phyloP scores from a whole-genome alignment of 2,329 filamentous ascomycete species.

The Fusarium metavorans region DNA sequence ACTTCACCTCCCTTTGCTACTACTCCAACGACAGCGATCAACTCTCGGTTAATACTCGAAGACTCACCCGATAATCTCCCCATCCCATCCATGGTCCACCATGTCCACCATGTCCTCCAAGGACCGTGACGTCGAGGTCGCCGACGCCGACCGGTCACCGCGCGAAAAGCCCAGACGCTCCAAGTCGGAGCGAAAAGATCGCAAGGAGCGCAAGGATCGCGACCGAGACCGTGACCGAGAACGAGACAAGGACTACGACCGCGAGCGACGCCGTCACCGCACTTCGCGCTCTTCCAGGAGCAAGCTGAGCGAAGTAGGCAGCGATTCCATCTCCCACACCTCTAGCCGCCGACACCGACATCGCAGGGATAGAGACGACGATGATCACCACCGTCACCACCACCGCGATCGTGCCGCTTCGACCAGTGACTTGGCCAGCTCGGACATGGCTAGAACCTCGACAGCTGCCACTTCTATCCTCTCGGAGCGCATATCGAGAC shows the following conservation, averaged over 20 bases:
- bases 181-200: conserved; percentile 55
- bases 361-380: conserved; percentile 49
- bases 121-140: conserved; percentile 56
- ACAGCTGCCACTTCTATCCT: conserved; percentile 49
- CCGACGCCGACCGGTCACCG: conserved; percentile 49
- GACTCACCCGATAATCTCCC: conserved; percentile 12
- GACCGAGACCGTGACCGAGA: conserved; percentile 50
- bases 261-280: conserved; percentile 53
- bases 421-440: conserved; percentile 61
- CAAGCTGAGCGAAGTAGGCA: conserved; percentile 53
- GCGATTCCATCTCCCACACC: conserved; percentile 55
- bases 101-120: conserved; percentile 57
- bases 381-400: conserved; percentile 48
- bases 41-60: conserved; percentile 5
- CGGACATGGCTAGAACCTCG: conserved; percentile 56
- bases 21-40: conserved; percentile 10
- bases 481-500: conserved; percentile 64
- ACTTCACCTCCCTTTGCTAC: conserved; percentile 8
- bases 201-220: conserved; percentile 48
- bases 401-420: conserved; percentile 48
- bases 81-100: conserved; percentile 45
- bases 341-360: conserved; percentile 50
- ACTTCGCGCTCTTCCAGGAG: conserved; percentile 57
- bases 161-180: conserved; percentile 56
- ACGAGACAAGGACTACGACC: conserved; percentile 49